A percentile compares a stretch with the other conserved stretches of the same genome.
These are phyloP conservation scores for Fraxinus anomala DNA, from an alignment of 257 asterid genomes.

Conservation along the genomic window DNA sequence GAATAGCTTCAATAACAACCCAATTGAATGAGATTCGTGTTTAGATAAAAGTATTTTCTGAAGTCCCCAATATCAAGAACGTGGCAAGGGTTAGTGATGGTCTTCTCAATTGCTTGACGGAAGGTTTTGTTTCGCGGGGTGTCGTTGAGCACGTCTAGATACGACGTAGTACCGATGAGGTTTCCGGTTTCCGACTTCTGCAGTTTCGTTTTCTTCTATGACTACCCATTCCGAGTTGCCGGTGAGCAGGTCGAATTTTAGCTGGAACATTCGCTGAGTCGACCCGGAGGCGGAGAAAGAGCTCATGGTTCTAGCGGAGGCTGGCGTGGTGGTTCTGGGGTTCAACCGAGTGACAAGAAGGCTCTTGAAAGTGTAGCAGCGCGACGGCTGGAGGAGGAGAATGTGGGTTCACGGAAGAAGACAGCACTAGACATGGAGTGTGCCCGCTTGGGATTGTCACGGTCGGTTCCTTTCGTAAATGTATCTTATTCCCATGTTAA, in stretches of 20 bases:
- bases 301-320: slow-evolving; percentile 44
- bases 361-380: neutral
- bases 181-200: slow-evolving; percentile 34
- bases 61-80: slow-evolving; percentile 94
- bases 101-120: slow-evolving; percentile 75
- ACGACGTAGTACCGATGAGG: slow-evolving; percentile 77
- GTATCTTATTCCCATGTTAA: too few species aligned
- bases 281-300: slow-evolving; percentile 35
- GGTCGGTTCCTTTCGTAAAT: too few species aligned
- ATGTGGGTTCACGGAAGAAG: neutral
- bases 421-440: neutral
- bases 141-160: slow-evolving; percentile 94
- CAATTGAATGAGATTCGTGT: neutral
- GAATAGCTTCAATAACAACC: neutral
- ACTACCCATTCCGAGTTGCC: slow-evolving; percentile 90
- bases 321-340: slow-evolving; percentile 12
- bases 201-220: slow-evolving; percentile 45
- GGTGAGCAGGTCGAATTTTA: slow-evolving; percentile 67
- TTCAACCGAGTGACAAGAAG: neutral
- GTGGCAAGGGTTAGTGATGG: slow-evolving; percentile 77
- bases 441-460: neutral
- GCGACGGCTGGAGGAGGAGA: neutral
- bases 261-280: slow-evolving; percentile 70
- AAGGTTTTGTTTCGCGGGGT: slow-evolving; percentile 67
- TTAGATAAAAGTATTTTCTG: neutral